Evolutionary conservation across 352 stramenopile genomes (phyloP).

Genomic region (Globisporangium paroecandrum): DNA sequence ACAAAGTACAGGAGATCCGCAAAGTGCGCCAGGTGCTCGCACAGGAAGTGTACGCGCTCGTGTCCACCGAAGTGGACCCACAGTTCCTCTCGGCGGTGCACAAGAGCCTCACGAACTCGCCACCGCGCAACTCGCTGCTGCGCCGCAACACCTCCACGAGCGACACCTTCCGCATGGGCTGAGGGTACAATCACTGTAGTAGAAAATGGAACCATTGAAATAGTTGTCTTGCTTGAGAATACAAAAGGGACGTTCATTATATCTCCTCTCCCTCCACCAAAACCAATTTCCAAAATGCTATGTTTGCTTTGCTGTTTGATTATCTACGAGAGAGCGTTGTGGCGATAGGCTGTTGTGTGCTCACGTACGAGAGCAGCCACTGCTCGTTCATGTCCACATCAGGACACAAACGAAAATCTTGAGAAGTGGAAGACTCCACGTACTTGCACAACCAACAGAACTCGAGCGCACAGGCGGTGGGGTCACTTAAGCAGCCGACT

Average conservation of each 20-base stretch:
- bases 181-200: no score
- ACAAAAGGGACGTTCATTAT: not conserved
- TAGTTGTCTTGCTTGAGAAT: not conserved
- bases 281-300: not conserved
- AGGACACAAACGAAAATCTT: not conserved
- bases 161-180: conserved; percentile 27
- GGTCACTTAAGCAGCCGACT: not conserved
- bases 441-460: conserved; percentile 13
- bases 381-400: not conserved
- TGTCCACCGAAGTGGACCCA: conserved; percentile 49
- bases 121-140: conserved; percentile 26
- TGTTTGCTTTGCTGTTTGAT: not conserved
- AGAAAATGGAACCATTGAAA: no score
- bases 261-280: not conserved
- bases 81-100: conserved; percentile 51
- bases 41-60: conserved; percentile 51
- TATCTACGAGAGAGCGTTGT: not conserved
- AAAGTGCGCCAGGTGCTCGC: conserved; percentile 51
- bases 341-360: not conserved
- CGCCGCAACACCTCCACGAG: conserved; percentile 43
- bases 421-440: not conserved
- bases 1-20: conserved; percentile 52
- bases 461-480: not conserved
- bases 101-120: conserved; percentile 48
- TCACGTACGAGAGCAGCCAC: conserved; percentile 12